Conservation (phyloP, 768 basidiomycete species). For the Rhodosporidiobolus sp. region DNA sequence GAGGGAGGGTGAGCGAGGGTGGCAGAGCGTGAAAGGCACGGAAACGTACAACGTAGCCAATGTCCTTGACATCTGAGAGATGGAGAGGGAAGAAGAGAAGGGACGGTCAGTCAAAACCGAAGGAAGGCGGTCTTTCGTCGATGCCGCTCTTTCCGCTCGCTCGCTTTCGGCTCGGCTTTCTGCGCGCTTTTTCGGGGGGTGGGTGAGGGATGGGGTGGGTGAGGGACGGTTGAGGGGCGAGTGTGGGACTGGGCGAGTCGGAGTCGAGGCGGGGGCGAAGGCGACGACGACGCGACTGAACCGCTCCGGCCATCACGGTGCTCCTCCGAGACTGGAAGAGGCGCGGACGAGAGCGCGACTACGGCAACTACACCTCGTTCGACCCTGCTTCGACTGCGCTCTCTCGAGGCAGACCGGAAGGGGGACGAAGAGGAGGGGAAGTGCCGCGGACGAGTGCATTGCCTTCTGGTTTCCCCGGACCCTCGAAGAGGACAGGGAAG, state of each 20-base stretch:
- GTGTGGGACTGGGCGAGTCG: no score
- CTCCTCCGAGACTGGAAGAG: not conserved
- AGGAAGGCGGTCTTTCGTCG: not conserved
- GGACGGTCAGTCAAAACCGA: slow-evolving; percentile 41
- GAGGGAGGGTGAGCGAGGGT: not conserved
- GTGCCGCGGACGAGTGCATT: not conserved
- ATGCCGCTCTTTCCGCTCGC: not conserved
- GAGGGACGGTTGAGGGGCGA: not conserved
- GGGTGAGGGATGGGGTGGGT: not conserved
- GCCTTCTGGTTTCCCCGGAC: not conserved
- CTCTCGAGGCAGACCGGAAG: not conserved
- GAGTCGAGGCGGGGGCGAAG: no score
- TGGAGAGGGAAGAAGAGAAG: slow-evolving; percentile 11
- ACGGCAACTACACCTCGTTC: not conserved
- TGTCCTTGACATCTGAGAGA: slow-evolving; percentile 93
- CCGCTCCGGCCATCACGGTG: no score
- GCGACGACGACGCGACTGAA: no score
- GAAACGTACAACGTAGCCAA: slow-evolving; percentile 76
- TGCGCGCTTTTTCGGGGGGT: not conserved
- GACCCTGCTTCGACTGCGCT: not conserved
- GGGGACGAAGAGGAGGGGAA: slow-evolving; percentile 3
- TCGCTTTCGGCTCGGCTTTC: not conserved
- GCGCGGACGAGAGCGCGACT: not conserved
- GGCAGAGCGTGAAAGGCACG: not conserved
- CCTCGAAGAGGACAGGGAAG: no score